Conservation (phyloP, 305 asterid genomes). For the Lippia alba region DNA sequence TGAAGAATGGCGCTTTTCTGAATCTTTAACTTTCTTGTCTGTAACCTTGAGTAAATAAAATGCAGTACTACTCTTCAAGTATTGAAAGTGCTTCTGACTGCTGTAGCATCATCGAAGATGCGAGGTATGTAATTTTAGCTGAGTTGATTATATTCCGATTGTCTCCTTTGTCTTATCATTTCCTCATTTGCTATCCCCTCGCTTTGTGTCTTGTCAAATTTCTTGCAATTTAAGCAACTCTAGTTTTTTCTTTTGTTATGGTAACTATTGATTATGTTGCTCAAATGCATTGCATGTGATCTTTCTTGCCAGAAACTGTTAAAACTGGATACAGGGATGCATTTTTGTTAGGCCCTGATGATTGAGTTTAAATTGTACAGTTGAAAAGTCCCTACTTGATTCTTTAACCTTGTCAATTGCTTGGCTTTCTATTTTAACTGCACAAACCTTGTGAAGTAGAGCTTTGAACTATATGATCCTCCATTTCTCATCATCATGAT, state of each 20-base stretch:
- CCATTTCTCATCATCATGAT: slow-evolving; percentile 3
- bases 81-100: slow-evolving; percentile 95
- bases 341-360: no score
- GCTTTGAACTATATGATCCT: not conserved
- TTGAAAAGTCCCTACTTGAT: no score
- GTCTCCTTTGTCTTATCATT: slow-evolving; percentile 20
- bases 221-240: slow-evolving; percentile 20
- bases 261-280: not conserved
- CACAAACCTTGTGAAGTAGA: no score
- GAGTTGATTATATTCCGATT: slow-evolving; percentile 26
- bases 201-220: not conserved
- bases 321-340: no score
- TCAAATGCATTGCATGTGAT: no score
- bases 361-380: no score
- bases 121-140: slow-evolving; percentile 68
- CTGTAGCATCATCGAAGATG: slow-evolving; percentile 88
- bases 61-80: slow-evolving; percentile 99
- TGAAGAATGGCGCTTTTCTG: slow-evolving; percentile 31
- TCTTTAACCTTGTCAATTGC: no score
- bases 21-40: slow-evolving; percentile 30
- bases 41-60: slow-evolving; percentile 44
- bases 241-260: no score
- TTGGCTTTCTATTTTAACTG: no score
- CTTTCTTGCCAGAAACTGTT: no score
- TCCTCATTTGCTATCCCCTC: slow-evolving; percentile 5